Conservation (phyloP, 129 eudicot species). For the Flaveria sonorensis region DNA sequence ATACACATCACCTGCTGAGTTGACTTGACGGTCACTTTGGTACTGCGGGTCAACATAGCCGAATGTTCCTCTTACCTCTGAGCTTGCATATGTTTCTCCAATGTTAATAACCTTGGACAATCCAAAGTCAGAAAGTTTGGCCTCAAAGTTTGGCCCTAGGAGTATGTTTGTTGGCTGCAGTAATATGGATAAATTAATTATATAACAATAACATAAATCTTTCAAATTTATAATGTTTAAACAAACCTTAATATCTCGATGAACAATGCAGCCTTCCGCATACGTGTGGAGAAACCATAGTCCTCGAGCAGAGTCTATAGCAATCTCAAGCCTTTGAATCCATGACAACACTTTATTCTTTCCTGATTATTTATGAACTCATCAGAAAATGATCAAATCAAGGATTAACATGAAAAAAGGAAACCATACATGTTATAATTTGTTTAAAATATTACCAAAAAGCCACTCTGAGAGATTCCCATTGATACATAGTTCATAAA, state of each 20-base stretch:
- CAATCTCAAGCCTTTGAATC: conserved; percentile 64
- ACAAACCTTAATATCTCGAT: conserved; percentile 64
- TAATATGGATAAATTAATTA: background rate
- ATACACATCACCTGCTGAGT: conserved; percentile 60
- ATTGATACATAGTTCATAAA: conserved; percentile 64
- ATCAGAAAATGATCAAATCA: conserved; percentile 7
- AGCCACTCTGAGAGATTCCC: conserved; percentile 73
- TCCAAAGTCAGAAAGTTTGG: conserved; percentile 74
- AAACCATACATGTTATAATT: background rate
- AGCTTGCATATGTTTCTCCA: conserved; percentile 55
- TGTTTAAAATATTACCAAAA: conserved; percentile 40
- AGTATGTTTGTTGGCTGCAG: conserved; percentile 74
- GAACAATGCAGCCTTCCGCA: conserved; percentile 62
- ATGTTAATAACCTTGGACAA: conserved; percentile 63
- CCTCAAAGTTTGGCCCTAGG: conserved; percentile 57
- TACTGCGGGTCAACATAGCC: conserved; percentile 77
- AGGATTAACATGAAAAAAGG: background rate
- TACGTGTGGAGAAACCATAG: conserved; percentile 70
- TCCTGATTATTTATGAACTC: conserved; percentile 36
- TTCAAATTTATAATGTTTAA: background rate
- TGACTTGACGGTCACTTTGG: conserved; percentile 52
- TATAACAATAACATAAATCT: background rate
- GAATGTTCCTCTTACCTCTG: conserved; percentile 76
- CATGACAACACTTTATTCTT: conserved; percentile 47
- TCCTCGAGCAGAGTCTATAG: conserved; percentile 61